phyloP scores from a whole-genome alignment of 2,329 filamentous ascomycete species.

The Rutstroemia sydowiana region DNA sequence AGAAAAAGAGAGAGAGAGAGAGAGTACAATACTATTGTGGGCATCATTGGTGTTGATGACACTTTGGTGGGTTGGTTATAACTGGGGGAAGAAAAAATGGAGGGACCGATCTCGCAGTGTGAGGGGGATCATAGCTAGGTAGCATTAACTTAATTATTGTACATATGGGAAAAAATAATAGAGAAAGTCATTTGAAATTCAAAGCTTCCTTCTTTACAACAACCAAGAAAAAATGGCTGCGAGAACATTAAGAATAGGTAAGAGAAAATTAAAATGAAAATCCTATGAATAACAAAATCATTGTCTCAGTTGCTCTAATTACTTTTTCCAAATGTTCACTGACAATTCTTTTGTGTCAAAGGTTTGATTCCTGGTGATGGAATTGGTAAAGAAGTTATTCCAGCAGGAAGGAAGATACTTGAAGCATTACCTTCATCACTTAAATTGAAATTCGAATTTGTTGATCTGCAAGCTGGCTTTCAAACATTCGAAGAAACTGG shows the following conservation, averaged over 20 bases:
- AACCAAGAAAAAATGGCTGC: constrained; percentile 45
- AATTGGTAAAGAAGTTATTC: constrained; percentile 97
- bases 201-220: neutral
- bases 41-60: too few relatives aligned
- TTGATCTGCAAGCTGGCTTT: constrained; percentile 87
- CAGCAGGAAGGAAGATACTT: constrained; percentile 81
- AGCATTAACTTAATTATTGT: too few relatives aligned
- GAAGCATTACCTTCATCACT: constrained; percentile 90
- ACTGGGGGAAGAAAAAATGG: constrained; percentile 13
- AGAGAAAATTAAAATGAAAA: constrained; percentile 19
- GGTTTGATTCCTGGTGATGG: constrained; percentile 96
- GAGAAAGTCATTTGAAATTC: neutral
- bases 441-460: constrained; percentile 87
- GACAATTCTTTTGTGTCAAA: constrained; percentile 31
- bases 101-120: constrained; percentile 17
- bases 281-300: too few relatives aligned
- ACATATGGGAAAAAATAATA: neutral
- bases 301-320: neutral
- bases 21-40: too few relatives aligned
- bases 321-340: neutral
- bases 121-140: neutral
- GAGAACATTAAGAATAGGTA: constrained; percentile 62
- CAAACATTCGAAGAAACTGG: constrained; percentile 89
- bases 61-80: too few relatives aligned
- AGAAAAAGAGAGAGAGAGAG: too few relatives aligned